Conservation (phyloP, 345 rosid species). For the Reutealis trisperma region DNA sequence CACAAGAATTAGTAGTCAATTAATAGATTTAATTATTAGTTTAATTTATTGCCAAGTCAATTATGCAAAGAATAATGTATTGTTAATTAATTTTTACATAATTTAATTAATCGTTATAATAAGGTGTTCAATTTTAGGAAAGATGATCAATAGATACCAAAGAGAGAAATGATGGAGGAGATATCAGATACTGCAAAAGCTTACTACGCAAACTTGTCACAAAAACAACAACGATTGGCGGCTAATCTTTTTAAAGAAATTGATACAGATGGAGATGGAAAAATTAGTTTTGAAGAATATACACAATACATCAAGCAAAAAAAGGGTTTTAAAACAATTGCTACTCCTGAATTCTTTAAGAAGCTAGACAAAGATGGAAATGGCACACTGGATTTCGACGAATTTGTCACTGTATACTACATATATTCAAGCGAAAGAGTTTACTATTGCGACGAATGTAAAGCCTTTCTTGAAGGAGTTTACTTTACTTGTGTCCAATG, state of each 20-base stretch:
- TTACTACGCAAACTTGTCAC: conserved; percentile 1
- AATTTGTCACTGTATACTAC: not conserved
- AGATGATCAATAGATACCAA: too few species aligned
- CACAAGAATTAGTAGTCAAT: too few species aligned
- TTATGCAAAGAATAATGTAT: too few species aligned
- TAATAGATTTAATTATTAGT: too few species aligned
- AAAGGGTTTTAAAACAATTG: not conserved
- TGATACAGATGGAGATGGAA: conserved; percentile 12
- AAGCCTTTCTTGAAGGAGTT: not conserved
- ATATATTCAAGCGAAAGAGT: not conserved
- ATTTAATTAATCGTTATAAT: too few species aligned
- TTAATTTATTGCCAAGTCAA: too few species aligned
- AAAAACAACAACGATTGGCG: not conserved
- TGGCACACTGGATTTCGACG: conserved; percentile 2
- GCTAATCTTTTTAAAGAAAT: not conserved
- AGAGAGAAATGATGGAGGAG: conserved; percentile 2
- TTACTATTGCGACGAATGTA: conserved; percentile 2
- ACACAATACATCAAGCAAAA: not conserved
- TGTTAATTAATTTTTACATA: too few species aligned
- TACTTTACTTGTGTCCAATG: conserved; percentile 6
- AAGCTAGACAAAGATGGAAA: conserved; percentile 1
- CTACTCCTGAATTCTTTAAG: not conserved
- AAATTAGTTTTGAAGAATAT: conserved; percentile 1
- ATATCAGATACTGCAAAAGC: not conserved
- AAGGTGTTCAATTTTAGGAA: too few species aligned